Evolutionary conservation across 495 filamentous ascomycete species (phyloP).

Genomic region (Aspergillus incahuasiensis): DNA sequence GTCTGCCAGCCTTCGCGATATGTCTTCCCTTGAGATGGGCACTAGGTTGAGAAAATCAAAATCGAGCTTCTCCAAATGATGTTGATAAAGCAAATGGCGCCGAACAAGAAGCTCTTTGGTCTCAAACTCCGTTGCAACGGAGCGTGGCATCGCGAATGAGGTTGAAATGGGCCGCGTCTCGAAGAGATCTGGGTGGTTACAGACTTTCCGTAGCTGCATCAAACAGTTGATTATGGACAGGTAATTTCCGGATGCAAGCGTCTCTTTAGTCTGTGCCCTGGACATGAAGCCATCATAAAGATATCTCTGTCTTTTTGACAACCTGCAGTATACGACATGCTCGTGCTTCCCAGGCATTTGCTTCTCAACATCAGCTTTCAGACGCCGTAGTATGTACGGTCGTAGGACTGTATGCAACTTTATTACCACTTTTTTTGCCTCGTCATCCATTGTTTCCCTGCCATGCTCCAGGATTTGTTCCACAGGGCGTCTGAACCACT

Average conservation of each 20-base stretch:
- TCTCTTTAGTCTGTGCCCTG: slow-evolving; percentile 83
- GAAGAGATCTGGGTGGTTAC: slow-evolving; percentile 97
- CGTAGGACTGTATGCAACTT: slow-evolving; percentile 92
- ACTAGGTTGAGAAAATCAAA: slow-evolving; percentile 78
- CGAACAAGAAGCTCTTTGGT: slow-evolving; percentile 70
- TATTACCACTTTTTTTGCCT: slow-evolving; percentile 78
- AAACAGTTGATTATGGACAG: slow-evolving; percentile 97
- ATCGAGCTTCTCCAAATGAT: slow-evolving; percentile 62
- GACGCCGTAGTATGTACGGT: slow-evolving; percentile 83
- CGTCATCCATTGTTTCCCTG: slow-evolving; percentile 85
- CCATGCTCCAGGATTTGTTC: slow-evolving; percentile 95
- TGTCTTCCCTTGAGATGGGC: slow-evolving; percentile 64
- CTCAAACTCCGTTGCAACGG: slow-evolving; percentile 73
- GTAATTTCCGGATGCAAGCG: slow-evolving; percentile 90
- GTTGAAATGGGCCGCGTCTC: slow-evolving; percentile 97
- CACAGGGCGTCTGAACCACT: slow-evolving; percentile 88
- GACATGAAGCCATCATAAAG: slow-evolving; percentile 97
- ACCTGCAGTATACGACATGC: slow-evolving; percentile 88
- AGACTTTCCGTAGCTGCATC: slow-evolving; percentile 97
- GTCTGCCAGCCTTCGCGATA: slow-evolving; percentile 57
- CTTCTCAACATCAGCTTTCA: slow-evolving; percentile 98
- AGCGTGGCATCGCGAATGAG: slow-evolving; percentile 87
- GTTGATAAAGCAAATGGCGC: slow-evolving; percentile 57
- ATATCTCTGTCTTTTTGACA: slow-evolving; percentile 91
- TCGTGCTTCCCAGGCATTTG: slow-evolving; percentile 99